phyloP scores from a whole-genome alignment of 345 rosid species.

The Zanthoxylum bungeanum region DNA sequence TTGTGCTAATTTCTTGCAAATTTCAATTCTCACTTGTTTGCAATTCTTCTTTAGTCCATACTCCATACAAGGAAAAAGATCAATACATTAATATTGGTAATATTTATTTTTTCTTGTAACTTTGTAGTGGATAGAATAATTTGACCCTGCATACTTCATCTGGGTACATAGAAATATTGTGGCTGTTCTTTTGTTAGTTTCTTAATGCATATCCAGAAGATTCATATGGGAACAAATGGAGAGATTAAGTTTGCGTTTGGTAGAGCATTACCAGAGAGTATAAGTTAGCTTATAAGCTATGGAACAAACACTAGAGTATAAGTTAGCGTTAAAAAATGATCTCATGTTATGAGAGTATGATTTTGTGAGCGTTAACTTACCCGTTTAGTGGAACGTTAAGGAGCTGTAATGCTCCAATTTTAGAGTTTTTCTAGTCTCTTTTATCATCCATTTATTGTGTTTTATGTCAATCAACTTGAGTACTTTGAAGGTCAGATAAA shows the following conservation, averaged over 20 bases:
- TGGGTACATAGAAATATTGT: no score
- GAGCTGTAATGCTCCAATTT: no score
- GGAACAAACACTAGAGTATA: no score
- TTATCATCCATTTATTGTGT: neutral
- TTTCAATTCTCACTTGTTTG: neutral
- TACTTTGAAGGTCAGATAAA: no score
- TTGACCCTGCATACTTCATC: no score
- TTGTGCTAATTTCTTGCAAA: neutral
- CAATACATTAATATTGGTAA: neutral
- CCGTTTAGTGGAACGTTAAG: no score
- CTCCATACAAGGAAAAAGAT: neutral
- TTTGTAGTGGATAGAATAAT: neutral
- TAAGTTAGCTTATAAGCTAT: no score
- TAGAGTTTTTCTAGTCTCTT: slow-evolving; percentile 2
- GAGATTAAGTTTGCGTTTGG: no score
- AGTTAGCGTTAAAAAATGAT: no score
- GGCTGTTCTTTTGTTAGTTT: slow-evolving; percentile 1
- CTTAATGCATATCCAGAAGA: neutral
- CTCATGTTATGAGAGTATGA: no score
- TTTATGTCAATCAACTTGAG: neutral
- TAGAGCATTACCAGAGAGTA: no score
- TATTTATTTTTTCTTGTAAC: neutral
- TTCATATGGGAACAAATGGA: neutral
- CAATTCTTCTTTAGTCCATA: neutral
- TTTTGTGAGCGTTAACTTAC: no score